A percentile compares a stretch with the other conserved stretches of the same genome.
These are phyloP conservation scores for Haplographium delicatum DNA, from an alignment of 495 filamentous ascomycete genomes.

Conservation along the genomic window DNA sequence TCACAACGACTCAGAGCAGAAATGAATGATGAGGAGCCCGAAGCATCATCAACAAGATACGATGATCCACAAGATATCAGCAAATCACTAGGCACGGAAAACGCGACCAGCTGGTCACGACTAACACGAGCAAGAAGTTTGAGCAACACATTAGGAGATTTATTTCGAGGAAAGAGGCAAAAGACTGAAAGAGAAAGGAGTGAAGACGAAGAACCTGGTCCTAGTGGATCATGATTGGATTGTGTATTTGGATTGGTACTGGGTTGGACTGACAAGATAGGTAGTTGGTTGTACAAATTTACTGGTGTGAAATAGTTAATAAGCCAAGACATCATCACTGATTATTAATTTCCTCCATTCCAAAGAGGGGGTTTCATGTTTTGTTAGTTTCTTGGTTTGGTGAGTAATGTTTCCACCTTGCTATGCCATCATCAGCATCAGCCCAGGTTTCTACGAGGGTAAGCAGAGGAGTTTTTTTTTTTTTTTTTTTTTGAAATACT, in stretches of 20 bases:
- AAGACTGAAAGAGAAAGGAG: background rate
- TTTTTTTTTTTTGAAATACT: no score
- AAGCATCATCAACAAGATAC: conserved; percentile 15
- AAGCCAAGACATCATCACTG: no score
- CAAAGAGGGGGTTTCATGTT: no score
- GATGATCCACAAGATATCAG: conserved; percentile 4
- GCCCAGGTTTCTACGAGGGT: no score
- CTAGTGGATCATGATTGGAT: conserved; percentile 19
- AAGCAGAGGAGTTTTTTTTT: no score
- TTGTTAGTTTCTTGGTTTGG: no score
- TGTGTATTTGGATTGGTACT: conserved; percentile 10
- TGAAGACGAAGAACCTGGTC: conserved; percentile 24
- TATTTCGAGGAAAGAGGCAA: conserved; percentile 29
- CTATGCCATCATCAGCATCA: no score
- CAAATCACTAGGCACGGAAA: conserved; percentile 14
- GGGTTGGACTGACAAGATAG: conserved; percentile 1
- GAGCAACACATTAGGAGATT: conserved; percentile 43
- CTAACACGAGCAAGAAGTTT: conserved; percentile 40
- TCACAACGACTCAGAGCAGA: conserved; percentile 16
- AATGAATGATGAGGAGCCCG: conserved; percentile 10
- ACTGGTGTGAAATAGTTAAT: no score
- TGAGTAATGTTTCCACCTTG: no score
- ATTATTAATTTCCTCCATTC: no score
- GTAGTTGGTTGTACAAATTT: conserved; percentile 15
- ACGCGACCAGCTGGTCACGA: conserved; percentile 4